A percentile compares a stretch with the other conserved stretches of the same genome.
phyloP scores from a whole-genome alignment of 805 yeast species.

The Metschnikowia vanudenii region DNA sequence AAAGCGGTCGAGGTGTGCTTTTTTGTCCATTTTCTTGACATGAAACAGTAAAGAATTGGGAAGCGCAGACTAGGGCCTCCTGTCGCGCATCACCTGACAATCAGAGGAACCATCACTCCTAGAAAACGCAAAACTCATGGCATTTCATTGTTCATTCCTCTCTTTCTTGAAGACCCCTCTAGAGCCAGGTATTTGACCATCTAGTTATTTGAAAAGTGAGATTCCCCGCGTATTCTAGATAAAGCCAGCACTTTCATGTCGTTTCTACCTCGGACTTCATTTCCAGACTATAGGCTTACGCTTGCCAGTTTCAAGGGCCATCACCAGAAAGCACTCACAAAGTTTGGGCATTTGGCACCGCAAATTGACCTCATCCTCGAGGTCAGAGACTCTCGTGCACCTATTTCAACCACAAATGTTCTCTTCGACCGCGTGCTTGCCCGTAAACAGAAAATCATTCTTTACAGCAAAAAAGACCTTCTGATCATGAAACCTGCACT shows the following conservation, averaged over 20 bases:
- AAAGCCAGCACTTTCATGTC: slow-evolving; percentile 21
- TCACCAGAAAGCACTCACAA: slow-evolving; percentile 74
- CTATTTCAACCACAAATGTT: slow-evolving; percentile 76
- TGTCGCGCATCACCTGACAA: too few relatives aligned
- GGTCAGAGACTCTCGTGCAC: slow-evolving; percentile 87
- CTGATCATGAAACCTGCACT: slow-evolving; percentile 42
- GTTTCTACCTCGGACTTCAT: slow-evolving; percentile 67
- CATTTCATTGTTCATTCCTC: too few relatives aligned
- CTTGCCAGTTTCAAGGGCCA: slow-evolving; percentile 88
- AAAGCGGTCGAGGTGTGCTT: too few relatives aligned
- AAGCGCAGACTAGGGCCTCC: too few relatives aligned
- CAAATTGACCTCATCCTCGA: slow-evolving; percentile 82
- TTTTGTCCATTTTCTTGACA: too few relatives aligned
- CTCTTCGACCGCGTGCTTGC: slow-evolving; percentile 67
- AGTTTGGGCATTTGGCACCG: slow-evolving; percentile 66
- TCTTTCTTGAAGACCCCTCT: too few relatives aligned
- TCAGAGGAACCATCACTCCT: too few relatives aligned
- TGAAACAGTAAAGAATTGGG: too few relatives aligned
- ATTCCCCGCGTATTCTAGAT: too few relatives aligned
- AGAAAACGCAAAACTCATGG: too few relatives aligned
- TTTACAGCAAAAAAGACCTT: slow-evolving; percentile 77
- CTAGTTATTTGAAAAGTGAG: too few relatives aligned
- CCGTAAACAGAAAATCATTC: slow-evolving; percentile 53
- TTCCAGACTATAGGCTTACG: slow-evolving; percentile 70
- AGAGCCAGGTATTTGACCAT: too few relatives aligned